Percentiles rank a stretch among this genome's conserved stretches.
Conservation (phyloP, 371 early-diverging fungal genomes). For the Rhizomucor pusillus region DNA sequence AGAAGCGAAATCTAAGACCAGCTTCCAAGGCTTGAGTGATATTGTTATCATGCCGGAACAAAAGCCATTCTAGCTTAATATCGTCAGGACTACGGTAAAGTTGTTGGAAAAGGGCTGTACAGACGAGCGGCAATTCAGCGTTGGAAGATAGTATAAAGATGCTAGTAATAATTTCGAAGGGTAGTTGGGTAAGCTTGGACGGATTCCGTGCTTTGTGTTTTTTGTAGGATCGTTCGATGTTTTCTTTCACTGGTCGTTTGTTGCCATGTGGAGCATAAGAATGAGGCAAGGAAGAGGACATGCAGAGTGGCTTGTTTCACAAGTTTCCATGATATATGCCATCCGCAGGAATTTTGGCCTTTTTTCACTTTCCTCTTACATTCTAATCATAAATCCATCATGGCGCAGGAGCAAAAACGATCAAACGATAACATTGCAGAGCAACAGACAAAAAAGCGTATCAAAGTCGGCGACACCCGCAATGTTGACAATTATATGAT, state of each 20-base stretch:
- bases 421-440: conserved; percentile 9
- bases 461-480: conserved; percentile 44
- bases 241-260: neutral
- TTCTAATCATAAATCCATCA: conserved; percentile 5
- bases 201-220: neutral
- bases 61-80: conserved; percentile 30
- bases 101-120: conserved; percentile 18
- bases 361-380: conserved; percentile 8
- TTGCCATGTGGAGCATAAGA: neutral
- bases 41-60: conserved; percentile 23
- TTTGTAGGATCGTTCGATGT: neutral
- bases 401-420: conserved; percentile 17
- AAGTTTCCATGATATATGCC: neutral
- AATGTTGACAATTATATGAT: conserved; percentile 58
- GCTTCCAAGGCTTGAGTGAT: conserved; percentile 20
- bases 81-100: conserved; percentile 23
- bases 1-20: conserved; percentile 32
- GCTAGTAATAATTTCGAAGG: conserved; percentile 35
- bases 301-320: neutral
- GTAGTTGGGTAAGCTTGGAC: conserved; percentile 15
- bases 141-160: conserved; percentile 43
- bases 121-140: conserved; percentile 25
- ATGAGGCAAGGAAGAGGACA: neutral
- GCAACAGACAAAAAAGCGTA: conserved; percentile 35
- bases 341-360: neutral